phyloP scores from a whole-genome alignment of 805 yeast genomes.

The Yarrowia bubula region DNA sequence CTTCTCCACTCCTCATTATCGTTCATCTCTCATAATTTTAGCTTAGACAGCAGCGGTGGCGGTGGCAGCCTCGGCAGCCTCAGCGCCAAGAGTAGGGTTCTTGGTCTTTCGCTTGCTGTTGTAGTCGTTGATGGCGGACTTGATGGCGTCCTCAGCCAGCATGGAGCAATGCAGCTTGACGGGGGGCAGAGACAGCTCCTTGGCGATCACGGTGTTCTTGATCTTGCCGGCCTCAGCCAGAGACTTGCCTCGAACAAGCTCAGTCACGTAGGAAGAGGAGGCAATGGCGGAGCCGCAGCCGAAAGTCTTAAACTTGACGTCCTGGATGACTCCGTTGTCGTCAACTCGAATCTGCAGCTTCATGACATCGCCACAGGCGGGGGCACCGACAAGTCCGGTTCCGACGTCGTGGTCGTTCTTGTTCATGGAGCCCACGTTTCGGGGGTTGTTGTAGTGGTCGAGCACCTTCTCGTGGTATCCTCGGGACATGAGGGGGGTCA shows the following conservation, averaged over 20 bases:
- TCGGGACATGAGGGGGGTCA: slow-evolving; percentile 28
- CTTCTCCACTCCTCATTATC: not conserved
- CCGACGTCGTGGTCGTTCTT: slow-evolving; percentile 77
- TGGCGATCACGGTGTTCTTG: slow-evolving; percentile 92
- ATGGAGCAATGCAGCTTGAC: slow-evolving; percentile 96
- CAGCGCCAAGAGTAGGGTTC: slow-evolving; percentile 59
- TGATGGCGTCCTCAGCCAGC: slow-evolving; percentile 98
- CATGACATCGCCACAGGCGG: slow-evolving; percentile 99
- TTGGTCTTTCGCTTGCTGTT: slow-evolving; percentile 66
- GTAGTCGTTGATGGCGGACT: slow-evolving; percentile 95
- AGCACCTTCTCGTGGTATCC: slow-evolving; percentile 88
- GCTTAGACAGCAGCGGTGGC: slow-evolving; percentile 21
- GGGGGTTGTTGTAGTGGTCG: slow-evolving; percentile 94
- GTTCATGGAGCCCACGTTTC: slow-evolving; percentile 93
- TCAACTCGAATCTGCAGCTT: slow-evolving; percentile 94
- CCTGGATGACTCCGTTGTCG: slow-evolving; percentile 83
- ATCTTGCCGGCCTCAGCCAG: slow-evolving; percentile 90
- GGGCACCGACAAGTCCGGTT: slow-evolving; percentile 97
- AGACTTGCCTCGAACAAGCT: slow-evolving; percentile 90
- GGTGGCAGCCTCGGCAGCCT: slow-evolving; percentile 29
- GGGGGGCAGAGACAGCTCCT: slow-evolving; percentile 92
- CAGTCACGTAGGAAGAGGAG: slow-evolving; percentile 91
- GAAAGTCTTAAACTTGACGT: slow-evolving; percentile 96
- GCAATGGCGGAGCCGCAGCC: slow-evolving; percentile 99
- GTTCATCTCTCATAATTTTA: not conserved